phyloP scores from a whole-genome alignment of 2,329 filamentous ascomycete genomes.

The Aurifilum marmelostoma region DNA sequence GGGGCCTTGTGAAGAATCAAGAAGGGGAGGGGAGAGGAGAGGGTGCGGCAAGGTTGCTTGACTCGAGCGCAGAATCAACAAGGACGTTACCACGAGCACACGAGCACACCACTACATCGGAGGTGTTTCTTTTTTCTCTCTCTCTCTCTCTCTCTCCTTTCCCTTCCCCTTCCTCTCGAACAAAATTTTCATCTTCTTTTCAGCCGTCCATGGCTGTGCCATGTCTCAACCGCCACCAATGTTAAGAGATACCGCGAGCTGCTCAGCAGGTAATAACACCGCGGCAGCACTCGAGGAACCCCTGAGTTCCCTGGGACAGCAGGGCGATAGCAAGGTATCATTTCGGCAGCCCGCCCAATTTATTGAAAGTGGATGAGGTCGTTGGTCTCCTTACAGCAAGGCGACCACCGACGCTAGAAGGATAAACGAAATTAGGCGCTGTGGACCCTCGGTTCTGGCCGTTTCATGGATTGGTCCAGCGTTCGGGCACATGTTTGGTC shows the following conservation, averaged over 20 bases:
- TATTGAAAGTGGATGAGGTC: constrained; percentile 28
- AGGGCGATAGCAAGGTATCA: constrained; percentile 16
- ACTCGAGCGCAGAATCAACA: constrained; percentile 6
- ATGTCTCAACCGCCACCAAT: constrained; percentile 3
- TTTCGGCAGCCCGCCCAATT: constrained; percentile 29
- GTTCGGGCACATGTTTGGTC: constrained; percentile 24
- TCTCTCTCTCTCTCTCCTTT: neutral
- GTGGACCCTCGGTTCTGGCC: constrained; percentile 18
- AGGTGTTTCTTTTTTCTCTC: neutral
- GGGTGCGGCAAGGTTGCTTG: neutral
- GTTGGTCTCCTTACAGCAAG: constrained; percentile 20
- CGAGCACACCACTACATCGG: neutral
- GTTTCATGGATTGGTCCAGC: constrained; percentile 24
- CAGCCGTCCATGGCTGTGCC: neutral
- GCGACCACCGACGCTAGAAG: constrained; percentile 27
- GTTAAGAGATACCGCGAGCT: neutral
- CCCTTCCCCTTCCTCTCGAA: neutral
- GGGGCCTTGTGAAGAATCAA: neutral
- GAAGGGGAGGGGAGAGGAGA: neutral
- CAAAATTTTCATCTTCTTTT: neutral
- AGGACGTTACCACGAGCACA: neutral
- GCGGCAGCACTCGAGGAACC: neutral
- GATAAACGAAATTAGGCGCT: constrained; percentile 28
- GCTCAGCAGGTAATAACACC: neutral
- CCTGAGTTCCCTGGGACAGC: constrained; percentile 20